These are phyloP conservation scores for Erythrobasidium yunnanense DNA, from an alignment of 768 basidiomycete species.

Conservation along the genomic window DNA sequence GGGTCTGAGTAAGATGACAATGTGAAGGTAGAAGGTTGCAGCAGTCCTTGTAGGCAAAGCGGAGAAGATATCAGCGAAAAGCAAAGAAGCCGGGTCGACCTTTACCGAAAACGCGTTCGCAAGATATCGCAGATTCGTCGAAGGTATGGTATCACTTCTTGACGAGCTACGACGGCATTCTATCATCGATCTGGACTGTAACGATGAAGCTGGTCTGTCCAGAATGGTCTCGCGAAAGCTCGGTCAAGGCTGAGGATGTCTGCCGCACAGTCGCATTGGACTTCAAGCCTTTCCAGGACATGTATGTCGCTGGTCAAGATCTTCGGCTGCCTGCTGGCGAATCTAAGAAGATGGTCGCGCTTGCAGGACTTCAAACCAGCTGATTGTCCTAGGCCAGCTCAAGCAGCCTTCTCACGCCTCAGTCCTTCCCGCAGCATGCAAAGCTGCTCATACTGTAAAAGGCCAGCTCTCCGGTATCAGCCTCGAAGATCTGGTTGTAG, in stretches of 20 bases:
- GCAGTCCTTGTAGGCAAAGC: too few species aligned
- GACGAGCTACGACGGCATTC: slow-evolving; percentile 34
- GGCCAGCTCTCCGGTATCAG: slow-evolving; percentile 5
- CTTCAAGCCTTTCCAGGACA: slow-evolving; percentile 29
- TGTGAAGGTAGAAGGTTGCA: too few species aligned
- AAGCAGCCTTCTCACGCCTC: slow-evolving; percentile 24
- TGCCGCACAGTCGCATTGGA: not conserved
- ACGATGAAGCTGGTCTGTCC: slow-evolving; percentile 28
- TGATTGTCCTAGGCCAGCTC: slow-evolving; percentile 32
- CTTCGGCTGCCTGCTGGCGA: too few species aligned
- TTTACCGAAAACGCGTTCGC: too few species aligned
- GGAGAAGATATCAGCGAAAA: too few species aligned
- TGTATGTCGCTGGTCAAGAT: not conserved
- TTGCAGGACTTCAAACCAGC: slow-evolving; percentile 33
- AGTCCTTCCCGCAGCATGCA: slow-evolving; percentile 25
- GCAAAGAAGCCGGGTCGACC: too few species aligned
- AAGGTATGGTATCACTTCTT: slow-evolving; percentile 26
- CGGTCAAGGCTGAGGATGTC: not conserved
- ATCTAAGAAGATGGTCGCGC: not conserved
- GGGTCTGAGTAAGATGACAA: too few species aligned
- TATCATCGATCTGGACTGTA: slow-evolving; percentile 34
- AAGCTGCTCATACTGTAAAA: slow-evolving; percentile 20
- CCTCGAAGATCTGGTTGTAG: slow-evolving; percentile 32
- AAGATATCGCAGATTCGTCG: too few species aligned
- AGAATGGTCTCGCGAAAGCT: not conserved